Evolutionary conservation across 1,284 basidiomycete species (phyloP).

Genomic region (Ceratobasidium sp.): DNA sequence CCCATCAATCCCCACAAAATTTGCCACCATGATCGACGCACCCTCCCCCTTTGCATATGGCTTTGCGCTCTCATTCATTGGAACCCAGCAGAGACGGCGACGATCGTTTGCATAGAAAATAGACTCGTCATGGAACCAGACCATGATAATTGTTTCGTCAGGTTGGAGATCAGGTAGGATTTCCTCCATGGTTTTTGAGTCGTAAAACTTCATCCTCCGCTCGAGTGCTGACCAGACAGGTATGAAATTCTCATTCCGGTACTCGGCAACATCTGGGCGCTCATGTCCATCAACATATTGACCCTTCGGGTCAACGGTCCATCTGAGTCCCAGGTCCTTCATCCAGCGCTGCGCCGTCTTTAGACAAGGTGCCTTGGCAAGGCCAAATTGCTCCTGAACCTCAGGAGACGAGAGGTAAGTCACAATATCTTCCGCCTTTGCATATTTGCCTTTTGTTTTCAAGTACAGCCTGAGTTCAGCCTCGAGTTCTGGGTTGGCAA

Average conservation of each 20-base stretch:
- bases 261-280: not conserved
- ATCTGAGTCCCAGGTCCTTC: too few relatives aligned
- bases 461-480: not conserved
- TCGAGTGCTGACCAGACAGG: not conserved
- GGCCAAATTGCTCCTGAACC: not conserved
- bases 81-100: constrained; percentile 53
- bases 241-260: not conserved
- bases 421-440: constrained; percentile 39
- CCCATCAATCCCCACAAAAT: constrained; percentile 59
- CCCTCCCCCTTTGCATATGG: constrained; percentile 56
- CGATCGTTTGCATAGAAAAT: constrained; percentile 59
- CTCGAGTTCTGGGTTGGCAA: constrained; percentile 1
- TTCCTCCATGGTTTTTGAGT: not conserved
- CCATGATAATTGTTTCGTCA: constrained; percentile 49
- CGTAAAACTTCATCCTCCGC: not conserved
- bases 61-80: not conserved
- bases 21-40: constrained; percentile 58
- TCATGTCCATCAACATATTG: constrained; percentile 30
- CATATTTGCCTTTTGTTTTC: constrained; percentile 22
- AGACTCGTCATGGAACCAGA: constrained; percentile 52
- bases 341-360: too few relatives aligned
- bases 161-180: not conserved
- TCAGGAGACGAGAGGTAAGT: constrained; percentile 7
- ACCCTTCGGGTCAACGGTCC: not conserved
- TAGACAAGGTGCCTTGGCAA: too few relatives aligned